phyloP scores from a whole-genome alignment of 2,329 filamentous ascomycete genomes.

The Podosphaera aphanis region DNA sequence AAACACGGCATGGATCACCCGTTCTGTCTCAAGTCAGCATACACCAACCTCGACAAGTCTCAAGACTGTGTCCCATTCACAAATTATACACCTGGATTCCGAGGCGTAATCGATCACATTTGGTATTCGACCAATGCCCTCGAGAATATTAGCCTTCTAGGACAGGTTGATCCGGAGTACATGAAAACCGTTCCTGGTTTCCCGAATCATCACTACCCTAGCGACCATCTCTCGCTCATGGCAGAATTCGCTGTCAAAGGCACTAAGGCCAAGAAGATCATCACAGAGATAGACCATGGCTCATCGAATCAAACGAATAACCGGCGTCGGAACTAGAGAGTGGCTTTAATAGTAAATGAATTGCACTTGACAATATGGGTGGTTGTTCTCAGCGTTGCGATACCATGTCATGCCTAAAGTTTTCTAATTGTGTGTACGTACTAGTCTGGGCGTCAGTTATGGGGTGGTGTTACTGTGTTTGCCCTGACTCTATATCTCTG shows the following conservation, averaged over 20 bases:
- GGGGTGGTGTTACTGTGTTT: neutral
- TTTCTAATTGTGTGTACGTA: neutral
- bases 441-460: neutral
- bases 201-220: slow-evolving; percentile 54
- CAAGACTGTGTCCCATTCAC: slow-evolving; percentile 75
- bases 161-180: slow-evolving; percentile 48
- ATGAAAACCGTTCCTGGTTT: slow-evolving; percentile 48
- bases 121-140: slow-evolving; percentile 76
- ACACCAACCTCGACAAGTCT: slow-evolving; percentile 59
- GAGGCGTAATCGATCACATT: slow-evolving; percentile 84
- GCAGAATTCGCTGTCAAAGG: slow-evolving; percentile 47
- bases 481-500: neutral
- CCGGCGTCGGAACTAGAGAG: slow-evolving; percentile 3
- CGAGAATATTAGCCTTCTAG: slow-evolving; percentile 41
- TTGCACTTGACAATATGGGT: neutral
- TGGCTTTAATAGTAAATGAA: neutral
- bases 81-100: slow-evolving; percentile 89
- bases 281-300: slow-evolving; percentile 15
- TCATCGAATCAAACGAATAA: slow-evolving; percentile 11
- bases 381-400: neutral
- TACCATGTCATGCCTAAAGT: neutral
- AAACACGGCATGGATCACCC: slow-evolving; percentile 80
- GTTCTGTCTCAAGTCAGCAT: slow-evolving; percentile 80
- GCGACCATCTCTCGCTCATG: slow-evolving; percentile 46
- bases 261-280: slow-evolving; percentile 23